phyloP scores from a whole-genome alignment of 495 filamentous ascomycete species.

The Bathelium albidoporum region DNA sequence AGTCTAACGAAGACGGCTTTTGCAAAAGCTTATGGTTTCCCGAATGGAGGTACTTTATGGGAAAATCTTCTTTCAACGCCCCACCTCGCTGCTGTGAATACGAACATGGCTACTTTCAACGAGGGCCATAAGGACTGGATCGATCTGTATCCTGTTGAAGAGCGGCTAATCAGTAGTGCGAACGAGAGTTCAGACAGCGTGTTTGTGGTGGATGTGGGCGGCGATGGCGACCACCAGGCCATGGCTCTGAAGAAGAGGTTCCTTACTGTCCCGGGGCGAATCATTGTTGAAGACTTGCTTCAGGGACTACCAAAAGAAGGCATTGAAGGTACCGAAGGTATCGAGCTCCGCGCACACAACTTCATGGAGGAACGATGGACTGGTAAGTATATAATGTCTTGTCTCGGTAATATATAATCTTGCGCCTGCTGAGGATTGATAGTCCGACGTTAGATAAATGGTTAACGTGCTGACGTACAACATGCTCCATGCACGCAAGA shows the following conservation, averaged over 20 bases:
- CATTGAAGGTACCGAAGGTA: too few species aligned
- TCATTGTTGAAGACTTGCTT: too few species aligned
- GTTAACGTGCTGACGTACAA: not conserved
- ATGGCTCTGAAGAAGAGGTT: too few species aligned
- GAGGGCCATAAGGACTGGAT: not conserved
- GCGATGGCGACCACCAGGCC: too few species aligned
- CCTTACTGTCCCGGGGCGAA: too few species aligned
- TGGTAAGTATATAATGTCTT: not conserved
- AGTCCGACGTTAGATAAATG: not conserved
- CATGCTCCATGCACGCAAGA: not conserved
- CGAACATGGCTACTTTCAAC: not conserved
- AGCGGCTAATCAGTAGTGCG: too few species aligned
- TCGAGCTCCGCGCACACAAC: too few species aligned
- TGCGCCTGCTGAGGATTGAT: not conserved
- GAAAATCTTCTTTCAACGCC: not conserved
- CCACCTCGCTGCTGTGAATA: not conserved
- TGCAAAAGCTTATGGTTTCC: not conserved
- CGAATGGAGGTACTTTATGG: not conserved
- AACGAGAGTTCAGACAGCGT: too few species aligned
- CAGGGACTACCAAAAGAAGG: too few species aligned
- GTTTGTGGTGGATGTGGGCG: too few species aligned
- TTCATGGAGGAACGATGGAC: too few species aligned
- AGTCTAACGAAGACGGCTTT: not conserved
- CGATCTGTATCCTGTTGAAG: not conserved
- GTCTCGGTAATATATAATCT: not conserved